phyloP scores from a whole-genome alignment of 805 yeast species.

The Phaffomyces thermotolerans region DNA sequence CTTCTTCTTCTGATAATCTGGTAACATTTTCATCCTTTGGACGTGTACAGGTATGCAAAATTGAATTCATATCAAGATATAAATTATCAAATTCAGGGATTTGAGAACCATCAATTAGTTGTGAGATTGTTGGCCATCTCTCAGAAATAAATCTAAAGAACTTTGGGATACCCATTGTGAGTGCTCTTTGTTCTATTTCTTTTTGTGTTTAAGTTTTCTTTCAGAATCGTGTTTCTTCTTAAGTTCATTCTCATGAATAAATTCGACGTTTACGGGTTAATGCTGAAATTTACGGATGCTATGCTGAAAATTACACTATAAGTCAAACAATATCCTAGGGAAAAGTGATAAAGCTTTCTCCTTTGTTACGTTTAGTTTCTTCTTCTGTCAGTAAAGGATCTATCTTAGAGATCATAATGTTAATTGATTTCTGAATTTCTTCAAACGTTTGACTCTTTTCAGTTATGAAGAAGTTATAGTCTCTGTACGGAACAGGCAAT shows the following conservation, averaged over 20 bases:
- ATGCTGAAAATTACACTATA: conserved; percentile 1
- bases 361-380: not conserved
- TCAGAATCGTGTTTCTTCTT: not conserved
- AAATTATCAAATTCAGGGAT: conserved; percentile 93
- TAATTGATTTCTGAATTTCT: not conserved
- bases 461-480: not conserved
- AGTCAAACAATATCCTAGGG: too few relatives aligned
- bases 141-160: conserved; percentile 95
- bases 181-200: not conserved
- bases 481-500: conserved; percentile 10
- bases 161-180: conserved; percentile 82
- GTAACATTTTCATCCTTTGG: conserved; percentile 62
- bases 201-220: not conserved
- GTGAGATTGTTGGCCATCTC: conserved; percentile 96
- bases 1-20: conserved; percentile 79
- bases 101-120: conserved; percentile 70
- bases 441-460: not conserved
- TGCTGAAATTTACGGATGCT: conserved; percentile 8
- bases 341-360: too few relatives aligned
- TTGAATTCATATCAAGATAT: conserved; percentile 96
- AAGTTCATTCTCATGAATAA: not conserved
- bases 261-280: conserved; percentile 1
- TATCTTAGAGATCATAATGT: not conserved
- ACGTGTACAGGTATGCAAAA: conserved; percentile 90
- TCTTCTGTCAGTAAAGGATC: conserved; percentile 1